A percentile compares a stretch with the other conserved stretches of the same genome.
Evolutionary conservation across 306 rosid species (phyloP).

Genomic region (Cajanus cajan): DNA sequence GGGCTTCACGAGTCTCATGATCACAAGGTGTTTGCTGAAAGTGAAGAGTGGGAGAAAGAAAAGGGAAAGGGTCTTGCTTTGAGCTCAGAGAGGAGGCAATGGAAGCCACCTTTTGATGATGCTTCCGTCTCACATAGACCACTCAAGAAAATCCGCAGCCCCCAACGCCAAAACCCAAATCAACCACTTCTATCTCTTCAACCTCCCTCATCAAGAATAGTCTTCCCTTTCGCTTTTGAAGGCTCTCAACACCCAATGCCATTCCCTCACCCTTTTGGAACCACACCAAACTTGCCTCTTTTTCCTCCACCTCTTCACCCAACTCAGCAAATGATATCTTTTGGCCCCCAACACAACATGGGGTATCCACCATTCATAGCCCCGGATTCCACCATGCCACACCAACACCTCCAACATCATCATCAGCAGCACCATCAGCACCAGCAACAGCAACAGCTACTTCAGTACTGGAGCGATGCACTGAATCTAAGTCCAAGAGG

Average conservation of each 20-base stretch:
- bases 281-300: constrained; percentile 30
- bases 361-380: constrained; percentile 30
- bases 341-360: constrained; percentile 33
- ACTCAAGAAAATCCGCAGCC: constrained; percentile 59
- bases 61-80: constrained; percentile 34
- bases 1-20: constrained; percentile 27
- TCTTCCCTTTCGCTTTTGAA: constrained; percentile 68
- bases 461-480: constrained; percentile 66
- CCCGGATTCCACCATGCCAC: not conserved
- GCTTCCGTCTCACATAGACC: constrained; percentile 51
- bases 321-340: constrained; percentile 47
- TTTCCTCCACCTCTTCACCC: constrained; percentile 34
- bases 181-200: constrained; percentile 24
- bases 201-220: constrained; percentile 43
- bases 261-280: constrained; percentile 37
- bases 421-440: not conserved
- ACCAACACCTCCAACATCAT: constrained; percentile 17
- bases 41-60: constrained; percentile 38
- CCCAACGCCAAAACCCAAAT: constrained; percentile 41
- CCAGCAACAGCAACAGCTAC: constrained; percentile 58
- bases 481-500: constrained; percentile 69
- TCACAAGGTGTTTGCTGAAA: constrained; percentile 14
- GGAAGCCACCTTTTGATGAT: constrained; percentile 52
- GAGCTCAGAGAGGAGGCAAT: constrained; percentile 37
- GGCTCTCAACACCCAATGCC: constrained; percentile 47